Conservation (phyloP, 306 rosid genomes). For the Casuarina glauca region DNA sequence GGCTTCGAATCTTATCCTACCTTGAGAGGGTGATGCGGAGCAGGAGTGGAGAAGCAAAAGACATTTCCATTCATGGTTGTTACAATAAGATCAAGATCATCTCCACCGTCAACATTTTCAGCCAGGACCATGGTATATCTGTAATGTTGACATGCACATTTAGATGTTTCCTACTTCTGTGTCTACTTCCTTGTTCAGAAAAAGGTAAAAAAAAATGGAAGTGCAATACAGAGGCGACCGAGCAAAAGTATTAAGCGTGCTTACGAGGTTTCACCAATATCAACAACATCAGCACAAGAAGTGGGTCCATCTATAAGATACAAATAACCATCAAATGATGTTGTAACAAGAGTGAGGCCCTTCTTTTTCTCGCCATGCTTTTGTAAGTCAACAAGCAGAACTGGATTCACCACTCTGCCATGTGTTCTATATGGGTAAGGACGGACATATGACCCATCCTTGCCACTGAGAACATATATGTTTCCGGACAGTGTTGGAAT, state of each 20-base stretch:
- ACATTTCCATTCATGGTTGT: constrained; percentile 97
- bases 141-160: constrained; percentile 32
- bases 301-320: constrained; percentile 96
- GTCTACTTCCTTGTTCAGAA: too few relatives aligned
- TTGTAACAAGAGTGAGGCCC: constrained; percentile 88
- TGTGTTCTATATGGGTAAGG: constrained; percentile 90
- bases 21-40: constrained; percentile 93
- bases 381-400: constrained; percentile 84
- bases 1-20: constrained; percentile 43
- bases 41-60: constrained; percentile 93
- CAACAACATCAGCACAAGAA: constrained; percentile 95
- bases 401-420: constrained; percentile 93
- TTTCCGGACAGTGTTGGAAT: constrained; percentile 91
- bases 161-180: background rate
- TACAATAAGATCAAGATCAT: constrained; percentile 94
- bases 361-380: constrained; percentile 72
- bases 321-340: constrained; percentile 94
- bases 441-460: constrained; percentile 80
- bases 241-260: constrained; percentile 33
- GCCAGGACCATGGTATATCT: constrained; percentile 99
- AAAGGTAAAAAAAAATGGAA: background rate
- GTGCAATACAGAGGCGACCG: constrained; percentile 16
- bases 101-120: constrained; percentile 99
- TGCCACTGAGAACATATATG: constrained; percentile 90
- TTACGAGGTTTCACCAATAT: constrained; percentile 99